Conservation (phyloP, 2,329 filamentous ascomycete genomes). For the Mariannaea sp. region DNA sequence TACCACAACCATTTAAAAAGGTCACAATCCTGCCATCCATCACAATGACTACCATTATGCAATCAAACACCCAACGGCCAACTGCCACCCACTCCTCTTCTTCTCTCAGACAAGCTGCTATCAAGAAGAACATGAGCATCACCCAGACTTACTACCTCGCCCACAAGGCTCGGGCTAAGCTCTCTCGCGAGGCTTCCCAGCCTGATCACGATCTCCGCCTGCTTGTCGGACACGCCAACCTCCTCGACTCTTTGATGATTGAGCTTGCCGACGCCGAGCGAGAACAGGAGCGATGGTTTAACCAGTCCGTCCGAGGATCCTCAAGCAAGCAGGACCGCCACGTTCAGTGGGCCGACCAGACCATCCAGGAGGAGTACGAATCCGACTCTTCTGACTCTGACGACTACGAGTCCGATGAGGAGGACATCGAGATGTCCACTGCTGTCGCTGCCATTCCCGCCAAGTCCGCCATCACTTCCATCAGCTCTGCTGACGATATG, state of each 20-base stretch:
- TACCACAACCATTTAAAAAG: constrained; percentile 35
- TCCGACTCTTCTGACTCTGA: constrained; percentile 61
- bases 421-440: constrained; percentile 62
- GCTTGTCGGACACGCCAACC: constrained; percentile 96
- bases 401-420: constrained; percentile 58
- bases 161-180: constrained; percentile 95
- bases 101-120: constrained; percentile 42
- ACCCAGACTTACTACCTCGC: constrained; percentile 98
- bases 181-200: constrained; percentile 86
- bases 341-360: constrained; percentile 85
- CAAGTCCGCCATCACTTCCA: constrained; percentile 44
- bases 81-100: constrained; percentile 31
- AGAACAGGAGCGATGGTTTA: constrained; percentile 98
- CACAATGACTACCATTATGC: constrained; percentile 41
- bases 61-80: constrained; percentile 34
- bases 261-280: constrained; percentile 89
- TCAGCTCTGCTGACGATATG: constrained; percentile 50
- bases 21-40: constrained; percentile 26
- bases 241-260: constrained; percentile 94
- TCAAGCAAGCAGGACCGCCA: constrained; percentile 67
- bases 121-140: constrained; percentile 90
- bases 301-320: constrained; percentile 85
- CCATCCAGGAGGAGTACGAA: constrained; percentile 74
- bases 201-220: constrained; percentile 93
- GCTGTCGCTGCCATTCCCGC: constrained; percentile 53